Evolutionary conservation across 2,329 filamentous ascomycete genomes (phyloP), one percentile per base, ranked within the genome.

Genomic region (Claviceps maximensis): DNA sequence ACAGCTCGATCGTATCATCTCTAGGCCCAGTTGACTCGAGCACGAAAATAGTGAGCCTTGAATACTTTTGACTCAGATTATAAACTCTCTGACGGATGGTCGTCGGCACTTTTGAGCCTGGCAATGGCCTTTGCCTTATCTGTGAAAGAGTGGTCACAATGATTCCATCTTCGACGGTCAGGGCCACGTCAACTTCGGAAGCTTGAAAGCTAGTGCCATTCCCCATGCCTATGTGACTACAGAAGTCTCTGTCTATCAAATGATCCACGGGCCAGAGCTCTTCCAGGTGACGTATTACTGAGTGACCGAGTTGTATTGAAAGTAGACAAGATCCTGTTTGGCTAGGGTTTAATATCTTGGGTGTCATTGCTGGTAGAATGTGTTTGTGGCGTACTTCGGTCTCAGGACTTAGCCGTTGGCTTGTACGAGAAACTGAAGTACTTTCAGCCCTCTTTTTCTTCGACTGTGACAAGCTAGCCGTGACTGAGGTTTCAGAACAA

Each of bases 101-200:
- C 3, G 73, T 69, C 38, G 69, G 64, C 0, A 60, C 56, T 9
- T 65, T 71, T 6, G 65, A 64, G 1, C 67, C 65, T 0, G 87
- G 87, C 0, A 89, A 71, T 2, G 84, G 73, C 48, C 75, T 79
- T 61, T 95, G 90, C 45, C 83, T 84, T 27, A 86, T 74, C 58
- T 84, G 81, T 56, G 90, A 79, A 5, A 90, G 69, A 0, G 79
- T 86, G 1, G 87, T 87, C 21, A 86, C 62, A 1, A 95, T 65
- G 2, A 95, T 69, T 0, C 86, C 89, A 0, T 78, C 80, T 0
- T 72, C 74, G 0, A 87, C 81, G 0, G 87, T 87, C 5, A 90
- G 60, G 1, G 85, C 77, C 3, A 95, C 67, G 60, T 95, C 89
- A 2, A 87, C 84, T 63, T 89, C 85, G 6, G 71, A 68, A 1